Conservation (phyloP, 2,329 filamentous ascomycete genomes). For the Talaromyces sp. region DNA sequence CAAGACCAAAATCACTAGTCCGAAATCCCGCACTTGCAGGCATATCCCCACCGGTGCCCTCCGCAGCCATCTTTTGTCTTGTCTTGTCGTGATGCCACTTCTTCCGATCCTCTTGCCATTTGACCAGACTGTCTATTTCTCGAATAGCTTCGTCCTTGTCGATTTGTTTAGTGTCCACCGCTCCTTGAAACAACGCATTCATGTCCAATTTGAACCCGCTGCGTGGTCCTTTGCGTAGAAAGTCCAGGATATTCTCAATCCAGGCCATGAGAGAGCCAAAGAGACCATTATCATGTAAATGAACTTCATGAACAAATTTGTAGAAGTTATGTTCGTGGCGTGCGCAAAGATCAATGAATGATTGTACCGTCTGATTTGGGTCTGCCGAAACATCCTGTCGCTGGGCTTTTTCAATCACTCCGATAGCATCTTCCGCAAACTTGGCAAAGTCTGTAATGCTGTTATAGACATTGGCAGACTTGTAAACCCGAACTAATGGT, state of each 20-base stretch:
- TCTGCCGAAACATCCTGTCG: conserved; percentile 82
- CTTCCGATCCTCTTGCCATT: conserved; percentile 92
- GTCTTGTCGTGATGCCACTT: conserved; percentile 99
- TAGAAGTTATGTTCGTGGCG: conserved; percentile 96
- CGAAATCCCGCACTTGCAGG: conserved; percentile 59
- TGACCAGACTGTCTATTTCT: conserved; percentile 81
- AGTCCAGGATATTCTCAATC: conserved; percentile 93
- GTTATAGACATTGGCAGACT: conserved; percentile 96
- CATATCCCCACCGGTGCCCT: conserved; percentile 49
- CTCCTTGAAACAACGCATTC: conserved; percentile 85
- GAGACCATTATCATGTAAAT: conserved; percentile 91
- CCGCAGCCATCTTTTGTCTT: conserved; percentile 95
- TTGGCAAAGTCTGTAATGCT: conserved; percentile 93
- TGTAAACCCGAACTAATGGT: conserved; percentile 93
- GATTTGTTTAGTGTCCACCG: conserved; percentile 60
- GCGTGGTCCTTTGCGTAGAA: conserved; percentile 75
- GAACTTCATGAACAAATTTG: conserved; percentile 97
- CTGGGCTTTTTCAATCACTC: conserved; percentile 65
- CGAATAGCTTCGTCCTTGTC: conserved; percentile 66
- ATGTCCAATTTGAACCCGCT: conserved; percentile 80
- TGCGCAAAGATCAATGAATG: conserved; percentile 93
- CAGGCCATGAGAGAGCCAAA: conserved; percentile 96
- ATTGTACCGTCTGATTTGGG: conserved; percentile 95
- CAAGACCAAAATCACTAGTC: conserved; percentile 81
- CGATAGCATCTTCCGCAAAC: conserved; percentile 90